phyloP scores from a whole-genome alignment of 2,329 filamentous ascomycete species.

The Ophiocordyceps sinensis region DNA sequence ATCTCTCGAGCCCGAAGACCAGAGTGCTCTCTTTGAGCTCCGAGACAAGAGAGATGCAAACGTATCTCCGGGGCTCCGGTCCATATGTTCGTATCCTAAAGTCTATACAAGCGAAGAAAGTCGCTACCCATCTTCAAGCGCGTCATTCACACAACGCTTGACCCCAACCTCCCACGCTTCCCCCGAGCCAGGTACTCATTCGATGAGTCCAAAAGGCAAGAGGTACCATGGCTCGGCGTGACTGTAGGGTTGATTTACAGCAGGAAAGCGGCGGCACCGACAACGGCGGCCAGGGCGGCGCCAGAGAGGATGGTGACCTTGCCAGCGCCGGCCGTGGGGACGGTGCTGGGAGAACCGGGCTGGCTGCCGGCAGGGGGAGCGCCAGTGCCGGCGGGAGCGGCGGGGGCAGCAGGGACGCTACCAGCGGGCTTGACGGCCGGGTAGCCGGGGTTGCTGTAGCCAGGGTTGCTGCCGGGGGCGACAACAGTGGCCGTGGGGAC shows the following conservation, averaged over 20 bases:
- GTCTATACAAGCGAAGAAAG: slow-evolving; percentile 20
- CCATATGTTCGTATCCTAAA: slow-evolving; percentile 21
- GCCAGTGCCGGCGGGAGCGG: slow-evolving; percentile 6
- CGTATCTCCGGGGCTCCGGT: slow-evolving; percentile 11
- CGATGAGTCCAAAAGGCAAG: slow-evolving; percentile 12
- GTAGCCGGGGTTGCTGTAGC: slow-evolving; percentile 5
- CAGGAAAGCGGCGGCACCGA: slow-evolving; percentile 43
- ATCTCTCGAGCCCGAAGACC: slow-evolving; percentile 4
- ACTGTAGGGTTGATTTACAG: slow-evolving; percentile 33
- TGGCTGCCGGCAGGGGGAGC: not conserved
- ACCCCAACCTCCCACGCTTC: not conserved
- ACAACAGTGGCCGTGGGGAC: slow-evolving; percentile 9
- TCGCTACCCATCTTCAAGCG: slow-evolving; percentile 5
- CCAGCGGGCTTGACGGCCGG: slow-evolving; percentile 9
- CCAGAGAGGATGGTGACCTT: slow-evolving; percentile 42
- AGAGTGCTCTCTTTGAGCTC: slow-evolving; percentile 6
- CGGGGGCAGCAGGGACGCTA: slow-evolving; percentile 6
- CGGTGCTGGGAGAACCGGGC: slow-evolving; percentile 17
- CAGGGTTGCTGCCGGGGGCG: slow-evolving; percentile 8
- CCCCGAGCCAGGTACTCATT: slow-evolving; percentile 9
- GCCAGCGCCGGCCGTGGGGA: slow-evolving; percentile 40
- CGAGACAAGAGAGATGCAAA: slow-evolving; percentile 2
- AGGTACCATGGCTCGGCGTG: not conserved
- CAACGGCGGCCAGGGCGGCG: slow-evolving; percentile 43
- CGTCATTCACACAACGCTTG: not conserved